Evolutionary conservation across 257 asterid species (phyloP).

Genomic region (Eucommia ulmoides): DNA sequence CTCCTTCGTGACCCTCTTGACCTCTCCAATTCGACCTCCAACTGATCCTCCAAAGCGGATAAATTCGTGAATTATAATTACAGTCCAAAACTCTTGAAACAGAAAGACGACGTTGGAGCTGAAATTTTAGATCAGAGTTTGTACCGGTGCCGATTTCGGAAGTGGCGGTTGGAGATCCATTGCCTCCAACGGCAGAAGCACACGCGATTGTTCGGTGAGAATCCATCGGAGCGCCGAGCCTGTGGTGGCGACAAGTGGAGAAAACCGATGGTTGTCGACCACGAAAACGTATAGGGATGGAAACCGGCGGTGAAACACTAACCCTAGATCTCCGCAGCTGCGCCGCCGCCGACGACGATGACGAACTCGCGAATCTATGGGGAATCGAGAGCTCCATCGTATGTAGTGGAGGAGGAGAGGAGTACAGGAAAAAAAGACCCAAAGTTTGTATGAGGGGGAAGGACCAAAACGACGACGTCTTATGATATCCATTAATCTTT

Average conservation of each 20-base stretch:
- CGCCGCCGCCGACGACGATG: conserved; percentile 12
- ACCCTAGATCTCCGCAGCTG: conserved; percentile 10
- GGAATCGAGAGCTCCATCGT: conserved; percentile 48
- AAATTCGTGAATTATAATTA: too few relatives aligned
- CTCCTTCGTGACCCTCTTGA: conserved; percentile 84
- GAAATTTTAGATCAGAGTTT: too few relatives aligned
- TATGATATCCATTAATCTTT: too few relatives aligned
- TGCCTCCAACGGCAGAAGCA: conserved; percentile 27
- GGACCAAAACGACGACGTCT: too few relatives aligned
- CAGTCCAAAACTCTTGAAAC: background rate
- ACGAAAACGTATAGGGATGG: conserved; percentile 22
- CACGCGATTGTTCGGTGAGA: conserved; percentile 4
- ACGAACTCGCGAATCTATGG: conserved; percentile 15
- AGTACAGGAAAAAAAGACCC: too few relatives aligned
- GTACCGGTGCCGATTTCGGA: too few relatives aligned
- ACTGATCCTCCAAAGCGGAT: background rate
- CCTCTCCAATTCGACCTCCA: conserved; percentile 73
- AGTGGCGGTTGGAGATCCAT: conserved; percentile 34
- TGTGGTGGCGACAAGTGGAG: conserved; percentile 7
- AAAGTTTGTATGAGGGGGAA: too few relatives aligned
- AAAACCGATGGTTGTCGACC: conserved; percentile 9
- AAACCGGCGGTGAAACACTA: conserved; percentile 19
- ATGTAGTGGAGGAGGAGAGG: background rate
- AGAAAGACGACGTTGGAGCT: background rate
- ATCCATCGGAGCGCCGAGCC: conserved; percentile 24